These are phyloP conservation scores for Pluteus cervinus DNA, from an alignment of 768 basidiomycete genomes.

Conservation along the genomic window DNA sequence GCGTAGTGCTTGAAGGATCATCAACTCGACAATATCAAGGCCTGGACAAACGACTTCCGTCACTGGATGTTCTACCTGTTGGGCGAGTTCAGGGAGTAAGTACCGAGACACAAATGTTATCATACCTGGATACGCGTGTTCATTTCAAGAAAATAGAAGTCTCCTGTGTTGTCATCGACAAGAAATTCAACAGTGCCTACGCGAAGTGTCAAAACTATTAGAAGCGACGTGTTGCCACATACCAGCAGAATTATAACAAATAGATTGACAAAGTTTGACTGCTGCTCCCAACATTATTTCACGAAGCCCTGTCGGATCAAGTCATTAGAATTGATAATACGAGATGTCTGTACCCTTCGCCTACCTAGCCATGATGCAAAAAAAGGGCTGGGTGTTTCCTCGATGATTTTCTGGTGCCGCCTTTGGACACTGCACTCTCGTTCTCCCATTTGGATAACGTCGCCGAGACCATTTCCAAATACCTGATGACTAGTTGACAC, in stretches of 20 bases:
- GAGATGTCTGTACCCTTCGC: slow-evolving; percentile 3
- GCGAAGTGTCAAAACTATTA: too few relatives aligned
- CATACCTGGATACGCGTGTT: slow-evolving; percentile 62
- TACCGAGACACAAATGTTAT: too few relatives aligned
- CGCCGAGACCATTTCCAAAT: slow-evolving; percentile 57
- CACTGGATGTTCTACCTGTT: slow-evolving; percentile 65
- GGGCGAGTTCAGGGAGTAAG: too few relatives aligned
- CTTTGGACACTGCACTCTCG: slow-evolving; percentile 68
- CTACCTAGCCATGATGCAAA: slow-evolving; percentile 37
- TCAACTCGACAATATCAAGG: slow-evolving; percentile 58
- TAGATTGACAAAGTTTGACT: slow-evolving; percentile 36
- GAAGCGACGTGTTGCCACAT: too few relatives aligned
- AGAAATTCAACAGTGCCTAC: slow-evolving; percentile 68
- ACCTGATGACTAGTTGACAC: slow-evolving; percentile 29
- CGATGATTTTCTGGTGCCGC: slow-evolving; percentile 68
- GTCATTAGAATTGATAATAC: background rate
- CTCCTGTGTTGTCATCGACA: slow-evolving; percentile 43
- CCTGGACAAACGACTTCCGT: slow-evolving; percentile 50
- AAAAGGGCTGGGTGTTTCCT: slow-evolving; percentile 64
- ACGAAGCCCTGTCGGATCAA: slow-evolving; percentile 29
- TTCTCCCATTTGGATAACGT: slow-evolving; percentile 60
- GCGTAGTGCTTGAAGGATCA: slow-evolving; percentile 52
- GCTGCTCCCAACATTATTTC: slow-evolving; percentile 49
- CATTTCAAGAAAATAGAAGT: slow-evolving; percentile 69
- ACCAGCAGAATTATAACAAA: slow-evolving; percentile 59